phyloP scores from a whole-genome alignment of 1,139 yeast species.

The Debaryomyces singareniensis region DNA sequence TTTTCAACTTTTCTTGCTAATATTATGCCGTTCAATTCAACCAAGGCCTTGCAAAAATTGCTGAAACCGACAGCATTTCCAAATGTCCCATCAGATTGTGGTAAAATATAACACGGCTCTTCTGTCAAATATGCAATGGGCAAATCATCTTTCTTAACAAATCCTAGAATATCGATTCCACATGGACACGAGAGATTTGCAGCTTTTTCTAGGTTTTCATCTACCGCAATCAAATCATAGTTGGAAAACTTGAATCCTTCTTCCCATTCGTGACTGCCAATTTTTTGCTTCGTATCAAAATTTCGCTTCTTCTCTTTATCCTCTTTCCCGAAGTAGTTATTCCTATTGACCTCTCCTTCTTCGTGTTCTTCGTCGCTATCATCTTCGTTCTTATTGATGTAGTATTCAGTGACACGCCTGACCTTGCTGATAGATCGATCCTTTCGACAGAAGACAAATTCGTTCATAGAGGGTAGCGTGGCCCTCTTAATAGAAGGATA shows the following conservation, averaged over 20 bases:
- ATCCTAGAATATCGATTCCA: conserved; percentile 62
- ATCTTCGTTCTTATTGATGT: conserved; percentile 10
- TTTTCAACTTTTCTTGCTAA: conserved; percentile 58
- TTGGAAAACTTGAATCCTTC: conserved; percentile 68
- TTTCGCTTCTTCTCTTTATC: conserved; percentile 16
- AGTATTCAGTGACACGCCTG: conserved; percentile 18
- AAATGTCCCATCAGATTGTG: conserved; percentile 20
- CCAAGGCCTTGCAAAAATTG: conserved; percentile 51
- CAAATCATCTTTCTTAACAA: conserved; percentile 37
- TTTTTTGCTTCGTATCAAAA: conserved; percentile 2
- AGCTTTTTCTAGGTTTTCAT: conserved; percentile 37
- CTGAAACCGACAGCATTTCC: conserved; percentile 42
- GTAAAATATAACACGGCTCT: conserved; percentile 54
- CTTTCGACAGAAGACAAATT: conserved; percentile 17
- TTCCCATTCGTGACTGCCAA: conserved; percentile 16
- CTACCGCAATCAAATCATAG: conserved; percentile 28
- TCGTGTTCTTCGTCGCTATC: conserved; percentile 8
- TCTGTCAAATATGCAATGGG: conserved; percentile 57
- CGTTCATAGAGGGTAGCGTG: conserved; percentile 23
- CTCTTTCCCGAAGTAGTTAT: conserved; percentile 15
- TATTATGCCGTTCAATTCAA: conserved; percentile 43
- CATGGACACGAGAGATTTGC: conserved; percentile 38
- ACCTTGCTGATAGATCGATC: conserved; percentile 8
- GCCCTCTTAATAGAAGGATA: conserved; percentile 58
- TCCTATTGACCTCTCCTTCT: conserved; percentile 13